phyloP scores from a whole-genome alignment of 2,329 filamentous ascomycete genomes.

The Davidsoniella eucalypti region DNA sequence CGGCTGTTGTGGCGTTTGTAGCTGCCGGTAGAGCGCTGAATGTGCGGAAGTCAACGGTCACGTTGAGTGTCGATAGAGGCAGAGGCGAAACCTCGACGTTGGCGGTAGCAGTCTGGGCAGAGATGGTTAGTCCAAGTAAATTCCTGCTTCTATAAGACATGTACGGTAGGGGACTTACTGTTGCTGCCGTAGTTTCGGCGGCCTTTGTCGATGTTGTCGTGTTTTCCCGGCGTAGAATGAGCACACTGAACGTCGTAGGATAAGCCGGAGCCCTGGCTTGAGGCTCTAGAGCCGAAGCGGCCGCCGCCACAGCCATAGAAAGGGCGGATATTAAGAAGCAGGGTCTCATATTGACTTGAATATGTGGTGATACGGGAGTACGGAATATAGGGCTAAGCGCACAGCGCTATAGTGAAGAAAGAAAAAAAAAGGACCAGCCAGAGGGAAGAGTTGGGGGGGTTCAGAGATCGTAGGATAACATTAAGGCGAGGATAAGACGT shows the following conservation, averaged over 20 bases:
- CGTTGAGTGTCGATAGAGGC: constrained; percentile 9
- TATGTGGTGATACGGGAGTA: not conserved
- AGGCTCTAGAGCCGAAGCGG: not conserved
- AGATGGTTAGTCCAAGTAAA: no score
- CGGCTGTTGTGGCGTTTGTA: not conserved
- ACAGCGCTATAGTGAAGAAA: not conserved
- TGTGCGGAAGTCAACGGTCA: constrained; percentile 11
- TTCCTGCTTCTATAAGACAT: no score
- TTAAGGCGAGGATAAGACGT: not conserved
- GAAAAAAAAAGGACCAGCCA: not conserved
- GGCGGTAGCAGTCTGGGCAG: not conserved
- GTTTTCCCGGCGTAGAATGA: no score
- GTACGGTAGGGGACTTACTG: no score
- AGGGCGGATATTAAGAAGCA: not conserved
- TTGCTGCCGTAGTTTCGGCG: no score
- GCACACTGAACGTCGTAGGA: no score
- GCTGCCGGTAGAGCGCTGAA: not conserved
- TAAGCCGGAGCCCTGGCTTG: no score
- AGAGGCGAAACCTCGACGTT: constrained; percentile 5
- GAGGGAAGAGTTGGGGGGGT: not conserved
- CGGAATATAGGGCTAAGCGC: not conserved
- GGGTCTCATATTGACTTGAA: constrained; percentile 2
- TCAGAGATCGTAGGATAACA: no score
- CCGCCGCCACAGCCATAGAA: not conserved
- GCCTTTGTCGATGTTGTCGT: no score